phyloP scores from a whole-genome alignment of 139 green algal genomes.

The Tetradesmus lagerheimii region DNA sequence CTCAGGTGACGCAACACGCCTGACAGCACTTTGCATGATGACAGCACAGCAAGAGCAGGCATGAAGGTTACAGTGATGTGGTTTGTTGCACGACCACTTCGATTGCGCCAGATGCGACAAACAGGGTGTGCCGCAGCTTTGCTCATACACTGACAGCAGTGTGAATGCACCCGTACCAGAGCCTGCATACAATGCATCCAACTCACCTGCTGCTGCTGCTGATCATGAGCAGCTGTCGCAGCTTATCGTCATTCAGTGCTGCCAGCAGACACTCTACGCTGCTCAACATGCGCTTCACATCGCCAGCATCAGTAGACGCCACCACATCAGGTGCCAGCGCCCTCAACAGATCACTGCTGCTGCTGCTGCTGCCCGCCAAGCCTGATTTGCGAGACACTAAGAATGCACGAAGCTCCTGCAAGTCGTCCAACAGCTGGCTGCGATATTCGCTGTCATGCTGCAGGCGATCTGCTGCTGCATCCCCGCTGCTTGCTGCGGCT shows the following conservation, averaged over 20 bases:
- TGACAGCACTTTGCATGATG: too few relatives aligned
- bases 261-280: slow-evolving; percentile 43
- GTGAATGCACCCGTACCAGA: too few relatives aligned
- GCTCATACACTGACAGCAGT: too few relatives aligned
- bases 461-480: slow-evolving; percentile 41
- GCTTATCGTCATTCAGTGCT: slow-evolving; percentile 50
- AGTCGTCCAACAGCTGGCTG: slow-evolving; percentile 64
- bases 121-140: too few relatives aligned
- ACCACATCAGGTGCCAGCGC: slow-evolving; percentile 50
- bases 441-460: slow-evolving; percentile 54
- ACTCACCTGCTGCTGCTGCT: slow-evolving; percentile 28
- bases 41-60: neutral
- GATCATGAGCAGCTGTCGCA: slow-evolving; percentile 69
- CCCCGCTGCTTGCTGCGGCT: neutral
- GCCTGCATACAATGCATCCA: too few relatives aligned
- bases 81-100: too few relatives aligned
- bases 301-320: slow-evolving; percentile 44
- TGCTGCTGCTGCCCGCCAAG: slow-evolving; percentile 10
- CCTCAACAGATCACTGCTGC: slow-evolving; percentile 47
- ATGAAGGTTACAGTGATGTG: neutral
- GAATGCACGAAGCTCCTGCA: slow-evolving; percentile 73
- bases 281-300: slow-evolving; percentile 49
- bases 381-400: slow-evolving; percentile 51
- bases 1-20: too few relatives aligned
- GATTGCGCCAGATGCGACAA: too few relatives aligned